These are phyloP conservation scores for Puccinia sorghi DNA, from an alignment of 1,284 basidiomycete species.

Conservation along the genomic window DNA sequence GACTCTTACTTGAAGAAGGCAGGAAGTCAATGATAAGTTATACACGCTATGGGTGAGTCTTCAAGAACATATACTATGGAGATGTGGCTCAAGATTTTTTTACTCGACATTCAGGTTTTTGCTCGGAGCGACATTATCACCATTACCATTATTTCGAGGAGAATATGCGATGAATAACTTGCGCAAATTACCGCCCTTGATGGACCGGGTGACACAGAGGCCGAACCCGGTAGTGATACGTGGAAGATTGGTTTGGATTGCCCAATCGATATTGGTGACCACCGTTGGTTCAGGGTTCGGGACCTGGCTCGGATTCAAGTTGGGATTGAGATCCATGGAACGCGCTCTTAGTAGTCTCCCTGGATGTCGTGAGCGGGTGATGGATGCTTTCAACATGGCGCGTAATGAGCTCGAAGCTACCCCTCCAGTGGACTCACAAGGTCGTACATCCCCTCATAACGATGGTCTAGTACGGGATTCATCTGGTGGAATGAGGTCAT, in stretches of 20 bases:
- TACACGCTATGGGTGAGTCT: conserved; percentile 28
- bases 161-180: conserved; percentile 12
- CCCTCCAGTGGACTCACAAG: background rate
- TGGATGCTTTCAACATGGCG: conserved; percentile 8
- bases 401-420: conserved; percentile 13
- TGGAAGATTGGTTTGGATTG: conserved; percentile 21
- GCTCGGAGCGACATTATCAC: conserved; percentile 30
- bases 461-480: background rate
- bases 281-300: conserved; percentile 34
- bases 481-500: background rate
- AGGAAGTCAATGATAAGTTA: conserved; percentile 30
- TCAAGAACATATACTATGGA: background rate
- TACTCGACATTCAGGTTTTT: background rate
- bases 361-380: conserved; percentile 7
- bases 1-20: conserved; percentile 31
- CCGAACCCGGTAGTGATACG: conserved; percentile 20
- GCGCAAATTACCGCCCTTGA: conserved; percentile 11
- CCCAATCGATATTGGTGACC: conserved; percentile 22
- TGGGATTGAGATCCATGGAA: conserved; percentile 25
- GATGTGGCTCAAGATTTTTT: conserved; percentile 45
- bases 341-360: background rate
- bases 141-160: conserved; percentile 35
- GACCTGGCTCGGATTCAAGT: conserved; percentile 38
- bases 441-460: background rate
- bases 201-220: conserved; percentile 2